A percentile compares a stretch with the other conserved stretches of the same genome.
Conservation (phyloP, 2,329 filamentous ascomycete species). For the Colletotrichum neosansevieriae region DNA sequence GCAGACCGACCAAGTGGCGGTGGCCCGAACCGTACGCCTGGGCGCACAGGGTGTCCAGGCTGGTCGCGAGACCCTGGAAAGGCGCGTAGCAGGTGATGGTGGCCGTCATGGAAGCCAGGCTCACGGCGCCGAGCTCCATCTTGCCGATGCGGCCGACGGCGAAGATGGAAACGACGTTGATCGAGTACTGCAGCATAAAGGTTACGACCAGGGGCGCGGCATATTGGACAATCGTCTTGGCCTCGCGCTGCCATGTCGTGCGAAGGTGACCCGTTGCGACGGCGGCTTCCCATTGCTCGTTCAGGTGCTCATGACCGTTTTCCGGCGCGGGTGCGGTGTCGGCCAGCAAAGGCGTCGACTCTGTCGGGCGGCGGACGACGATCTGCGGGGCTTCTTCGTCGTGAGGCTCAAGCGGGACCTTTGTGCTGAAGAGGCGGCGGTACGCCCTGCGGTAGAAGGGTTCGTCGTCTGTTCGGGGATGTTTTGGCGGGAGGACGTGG, state of each 20-base stretch:
- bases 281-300: conserved; percentile 86
- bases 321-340: conserved; percentile 19
- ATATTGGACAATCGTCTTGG: conserved; percentile 81
- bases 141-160: conserved; percentile 82
- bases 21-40: conserved; percentile 94
- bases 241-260: conserved; percentile 92
- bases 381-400: conserved; percentile 54
- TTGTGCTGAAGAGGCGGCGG: conserved; percentile 67
- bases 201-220: conserved; percentile 78
- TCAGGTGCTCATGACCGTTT: conserved; percentile 65
- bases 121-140: conserved; percentile 62
- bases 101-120: conserved; percentile 77
- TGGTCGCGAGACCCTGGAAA: conserved; percentile 88
- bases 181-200: conserved; percentile 84
- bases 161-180: conserved; percentile 86
- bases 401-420: conserved; percentile 53
- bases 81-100: conserved; percentile 83
- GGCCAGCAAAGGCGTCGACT: conserved; percentile 56
- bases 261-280: conserved; percentile 84
- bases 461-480: conserved; percentile 50
- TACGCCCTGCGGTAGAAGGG: conserved; percentile 58
- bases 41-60: conserved; percentile 90
- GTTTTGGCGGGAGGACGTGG: conserved; percentile 73
- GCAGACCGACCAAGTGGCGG: conserved; percentile 84
- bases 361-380: conserved; percentile 52